Percentiles rank a stretch among this genome's conserved stretches.
Conservation (phyloP, 2,329 filamentous ascomycete species). For the Fusarium redolens region DNA sequence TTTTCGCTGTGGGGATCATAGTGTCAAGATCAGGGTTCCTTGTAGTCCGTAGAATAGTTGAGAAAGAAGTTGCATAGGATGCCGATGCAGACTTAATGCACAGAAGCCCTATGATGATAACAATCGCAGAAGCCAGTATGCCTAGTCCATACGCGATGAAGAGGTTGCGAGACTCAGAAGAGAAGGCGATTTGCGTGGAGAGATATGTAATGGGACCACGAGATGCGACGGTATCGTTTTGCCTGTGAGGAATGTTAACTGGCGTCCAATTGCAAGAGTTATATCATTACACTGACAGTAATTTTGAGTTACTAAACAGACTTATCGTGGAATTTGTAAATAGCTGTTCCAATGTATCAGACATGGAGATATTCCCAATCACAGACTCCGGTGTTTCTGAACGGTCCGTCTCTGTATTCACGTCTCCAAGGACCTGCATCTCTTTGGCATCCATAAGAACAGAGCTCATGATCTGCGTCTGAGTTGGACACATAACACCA, state of each 20-base stretch:
- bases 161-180: constrained; percentile 14
- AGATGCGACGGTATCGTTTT: constrained; percentile 4
- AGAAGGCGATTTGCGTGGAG: neutral
- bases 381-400: rapidly evolving
- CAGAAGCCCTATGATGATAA: neutral
- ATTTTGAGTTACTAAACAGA: neutral
- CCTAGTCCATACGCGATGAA: constrained; percentile 12
- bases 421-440: neutral
- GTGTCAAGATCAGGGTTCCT: constrained; percentile 5
- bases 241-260: neutral
- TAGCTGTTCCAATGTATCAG: neutral
- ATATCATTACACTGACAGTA: neutral
- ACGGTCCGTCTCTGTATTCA: rapidly evolving
- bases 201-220: neutral
- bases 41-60: constrained; percentile 15
- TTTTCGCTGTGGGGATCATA: neutral
- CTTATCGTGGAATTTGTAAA: constrained; percentile 4
- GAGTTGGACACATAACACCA: neutral
- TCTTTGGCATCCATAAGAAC: constrained; percentile 20
- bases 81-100: neutral
- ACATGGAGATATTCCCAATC: neutral
- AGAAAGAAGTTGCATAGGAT: constrained; percentile 7
- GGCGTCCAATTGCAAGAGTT: too few species aligned
- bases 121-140: rapidly evolving
- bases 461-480: constrained; percentile 5